Evolutionary conservation across 2,329 filamentous ascomycete species (phyloP), one percentile per base, ranked within the genome.

Genomic region (Diaporthe citrichinensis): DNA sequence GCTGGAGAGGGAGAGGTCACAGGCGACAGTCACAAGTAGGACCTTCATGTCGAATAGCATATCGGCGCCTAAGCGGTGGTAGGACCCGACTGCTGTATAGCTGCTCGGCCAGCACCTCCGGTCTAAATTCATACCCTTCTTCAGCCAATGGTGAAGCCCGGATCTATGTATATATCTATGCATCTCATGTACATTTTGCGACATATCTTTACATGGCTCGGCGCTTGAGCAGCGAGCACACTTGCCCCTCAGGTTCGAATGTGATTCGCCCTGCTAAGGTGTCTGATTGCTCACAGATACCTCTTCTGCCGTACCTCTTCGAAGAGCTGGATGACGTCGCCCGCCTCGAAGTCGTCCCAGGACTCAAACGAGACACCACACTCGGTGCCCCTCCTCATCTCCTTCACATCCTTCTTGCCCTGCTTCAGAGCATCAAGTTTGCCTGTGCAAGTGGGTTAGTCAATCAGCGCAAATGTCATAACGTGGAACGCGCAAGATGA

Each of bases 341-440:
- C 97, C 20, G 92, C 87, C 81, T 93, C 84, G 82, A 98, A 94
- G 31, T 92, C 94, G 65, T 93, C 88, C 92, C 95, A 99, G 44
- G 88, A 90, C 4, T 93, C 92, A 80, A 99, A 96, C 71, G 91
- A 92, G 79, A 99, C 93, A 78, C 97, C 97, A 80, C 97, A 99
- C 84, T 99, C 97, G n/a, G 90, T 91, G 75, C 95, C 96, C 85
- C 98, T 98, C 80, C 92, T 92, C 92, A 98, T 97, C 81, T 98
- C 95, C 61, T 88, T 87, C 41, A 97, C 94, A 78, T 98, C 95
- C 83, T 97, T 97, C 89, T 98, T 98, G 83, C 94, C 92, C 81
- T 97, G 94, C 86, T 97, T 98, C 75, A 99, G 91, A 1, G 94
- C 94, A 25, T 91, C 89, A 58, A 98, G 90, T 71, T 89, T 89